These are phyloP conservation scores for Spergularia azorica DNA, from an alignment of 179 eudicot genomes.

Conservation along the genomic window DNA sequence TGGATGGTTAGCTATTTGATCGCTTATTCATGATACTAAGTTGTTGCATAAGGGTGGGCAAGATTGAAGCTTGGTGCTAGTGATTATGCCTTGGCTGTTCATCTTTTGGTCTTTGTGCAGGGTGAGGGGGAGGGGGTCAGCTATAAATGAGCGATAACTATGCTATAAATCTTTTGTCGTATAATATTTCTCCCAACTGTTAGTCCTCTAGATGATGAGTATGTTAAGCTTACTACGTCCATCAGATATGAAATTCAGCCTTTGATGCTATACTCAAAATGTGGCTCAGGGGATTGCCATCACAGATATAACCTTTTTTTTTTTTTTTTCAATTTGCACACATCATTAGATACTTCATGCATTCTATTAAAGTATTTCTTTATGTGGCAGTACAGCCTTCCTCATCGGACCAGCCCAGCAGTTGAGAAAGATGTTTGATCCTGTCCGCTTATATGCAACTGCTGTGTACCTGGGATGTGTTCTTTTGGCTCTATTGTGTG, in stretches of 20 bases:
- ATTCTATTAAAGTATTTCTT: conserved; percentile 17
- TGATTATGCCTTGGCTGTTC: not conserved
- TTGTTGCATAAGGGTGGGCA: too few relatives aligned
- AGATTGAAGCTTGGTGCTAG: too few relatives aligned
- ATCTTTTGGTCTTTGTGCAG: not conserved
- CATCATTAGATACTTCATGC: conserved; percentile 9
- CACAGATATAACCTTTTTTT: not conserved
- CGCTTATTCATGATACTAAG: too few relatives aligned
- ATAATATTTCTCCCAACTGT: not conserved
- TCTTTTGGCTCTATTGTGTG: conserved; percentile 73
- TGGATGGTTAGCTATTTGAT: not conserved
- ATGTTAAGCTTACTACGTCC: not conserved
- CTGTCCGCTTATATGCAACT: conserved; percentile 84
- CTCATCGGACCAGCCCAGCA: conserved; percentile 78
- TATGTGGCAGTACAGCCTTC: conserved; percentile 93
- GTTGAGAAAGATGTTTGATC: conserved; percentile 88
- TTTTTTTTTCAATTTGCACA: not conserved
- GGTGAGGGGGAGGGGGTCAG: too few relatives aligned
- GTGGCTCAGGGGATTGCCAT: too few relatives aligned
- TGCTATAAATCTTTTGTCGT: too few relatives aligned
- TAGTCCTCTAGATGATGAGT: not conserved
- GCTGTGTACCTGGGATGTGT: conserved; percentile 74
- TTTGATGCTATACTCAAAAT: not conserved
- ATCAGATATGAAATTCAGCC: not conserved
- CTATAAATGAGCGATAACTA: too few relatives aligned